Evolutionary conservation across 768 basidiomycete genomes (phyloP).

Genomic region (Lactarius sp.): DNA sequence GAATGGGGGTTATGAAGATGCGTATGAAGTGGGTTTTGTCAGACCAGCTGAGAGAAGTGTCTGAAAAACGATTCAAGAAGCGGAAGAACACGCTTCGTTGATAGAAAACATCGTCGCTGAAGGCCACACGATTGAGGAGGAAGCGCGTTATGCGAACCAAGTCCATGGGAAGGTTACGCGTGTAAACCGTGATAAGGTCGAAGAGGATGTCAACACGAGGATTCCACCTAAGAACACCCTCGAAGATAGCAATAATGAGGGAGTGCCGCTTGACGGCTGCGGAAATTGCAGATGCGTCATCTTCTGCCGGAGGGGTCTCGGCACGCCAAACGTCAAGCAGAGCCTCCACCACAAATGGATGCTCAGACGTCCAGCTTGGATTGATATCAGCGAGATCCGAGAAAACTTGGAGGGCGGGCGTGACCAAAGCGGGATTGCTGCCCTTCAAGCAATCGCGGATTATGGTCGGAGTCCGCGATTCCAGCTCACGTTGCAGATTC

Average conservation of each 20-base stretch:
- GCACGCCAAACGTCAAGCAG: slow-evolving; percentile 69
- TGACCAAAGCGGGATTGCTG: slow-evolving; percentile 45
- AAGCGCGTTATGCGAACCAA: slow-evolving; percentile 74
- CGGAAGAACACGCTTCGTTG: slow-evolving; percentile 80
- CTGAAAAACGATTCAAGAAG: slow-evolving; percentile 82
- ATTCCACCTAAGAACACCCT: slow-evolving; percentile 59
- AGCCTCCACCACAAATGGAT: slow-evolving; percentile 61
- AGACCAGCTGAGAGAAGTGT: slow-evolving; percentile 53
- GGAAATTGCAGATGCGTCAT: slow-evolving; percentile 40
- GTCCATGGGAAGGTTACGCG: slow-evolving; percentile 77
- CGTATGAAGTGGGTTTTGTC: slow-evolving; percentile 81
- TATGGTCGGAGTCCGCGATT: slow-evolving; percentile 51
- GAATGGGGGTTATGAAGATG: slow-evolving; percentile 79
- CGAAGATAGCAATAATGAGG: slow-evolving; percentile 73
- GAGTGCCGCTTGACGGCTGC: slow-evolving; percentile 57
- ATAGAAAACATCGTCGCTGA: slow-evolving; percentile 59
- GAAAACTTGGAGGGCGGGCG: slow-evolving; percentile 72
- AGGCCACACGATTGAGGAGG: slow-evolving; percentile 79
- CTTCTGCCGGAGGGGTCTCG: slow-evolving; percentile 36
- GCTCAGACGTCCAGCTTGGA: slow-evolving; percentile 66
- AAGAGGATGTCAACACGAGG: slow-evolving; percentile 85
- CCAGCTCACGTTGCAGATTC: slow-evolving; percentile 62
- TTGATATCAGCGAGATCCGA: slow-evolving; percentile 66
- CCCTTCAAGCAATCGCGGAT: slow-evolving; percentile 48
- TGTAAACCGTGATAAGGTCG: slow-evolving; percentile 78